Base-by-base conservation (phyloP, 768 basidiomycete species). In the Nidula microcarpa region DNA sequence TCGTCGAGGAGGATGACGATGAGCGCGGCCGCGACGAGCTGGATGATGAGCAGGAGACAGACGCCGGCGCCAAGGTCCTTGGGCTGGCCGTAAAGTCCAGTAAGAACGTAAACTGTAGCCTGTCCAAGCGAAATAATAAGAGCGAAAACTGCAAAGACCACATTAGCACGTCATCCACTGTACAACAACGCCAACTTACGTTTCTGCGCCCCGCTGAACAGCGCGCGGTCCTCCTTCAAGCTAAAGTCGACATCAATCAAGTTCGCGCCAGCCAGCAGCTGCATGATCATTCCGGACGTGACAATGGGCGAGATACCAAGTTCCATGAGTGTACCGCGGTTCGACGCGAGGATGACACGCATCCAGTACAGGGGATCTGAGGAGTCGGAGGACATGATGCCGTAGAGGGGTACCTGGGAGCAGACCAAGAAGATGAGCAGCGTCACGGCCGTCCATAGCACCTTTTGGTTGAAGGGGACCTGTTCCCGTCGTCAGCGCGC, bases 241-340 rank as follows among this genome's bases (percentile, higher is more conserved):
- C 85, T 85, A 65, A 98, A 98, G 75, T 99, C 97, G 60, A 99
- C 91, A 51, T 99, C 96, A 65, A 99, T 91, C 65, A 99, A 77
- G 71, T 94, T 98, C 39, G 97, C 96, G 52, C 97, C 97, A 14
- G 96, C 94, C 56, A 99, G 81, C 43, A 99, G 87, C 73, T 99
- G 97, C 92, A 99, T 98, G 71, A 98, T 99, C 96, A 98, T 98
- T 64, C 97, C 97, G 49, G 89, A 91, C 8, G 97, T 99, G 68
- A 98, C 85, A 66, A 98, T 97, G 39, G 97, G 97, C 32, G 87
- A 95, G 62, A 98, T 98, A 55, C 97, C 96, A 56, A 99, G 85
- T 73, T 99, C 97, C 97, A 99, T 99, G 56, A 98, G 87, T 1
- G 97, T 98, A 58, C 97, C 97, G 55, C 96, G 85, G 76, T 98